A percentile compares a stretch with the other conserved stretches of the same genome.
These are phyloP conservation scores for Teratosphaeriaceae sp. DNA, from an alignment of 2,329 filamentous ascomycete species.

Conservation along the genomic window DNA sequence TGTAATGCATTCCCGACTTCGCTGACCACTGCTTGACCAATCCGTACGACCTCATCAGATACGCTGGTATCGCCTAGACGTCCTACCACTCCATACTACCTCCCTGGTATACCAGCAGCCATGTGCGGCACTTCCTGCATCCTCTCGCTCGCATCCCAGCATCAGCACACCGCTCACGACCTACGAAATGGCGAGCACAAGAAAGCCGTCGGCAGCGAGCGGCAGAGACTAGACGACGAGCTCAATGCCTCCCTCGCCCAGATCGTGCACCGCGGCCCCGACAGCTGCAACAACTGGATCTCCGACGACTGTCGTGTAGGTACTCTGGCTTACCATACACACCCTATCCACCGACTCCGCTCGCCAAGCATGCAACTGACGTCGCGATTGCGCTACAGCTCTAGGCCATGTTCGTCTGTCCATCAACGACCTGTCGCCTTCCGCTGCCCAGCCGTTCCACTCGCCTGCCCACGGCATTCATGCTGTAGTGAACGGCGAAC, in stretches of 20 bases:
- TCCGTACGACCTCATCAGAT: background rate
- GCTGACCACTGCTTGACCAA: background rate
- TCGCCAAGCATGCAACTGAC: conserved; percentile 15
- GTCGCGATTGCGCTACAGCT: conserved; percentile 19
- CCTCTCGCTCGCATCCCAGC: conserved; percentile 10
- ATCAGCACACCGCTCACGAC: conserved; percentile 4
- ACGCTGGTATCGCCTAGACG: background rate
- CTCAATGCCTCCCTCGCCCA: conserved; percentile 31
- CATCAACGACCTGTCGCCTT: conserved; percentile 46
- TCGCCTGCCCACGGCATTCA: conserved; percentile 36
- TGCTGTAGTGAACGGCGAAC: conserved; percentile 54
- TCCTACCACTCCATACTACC: background rate
- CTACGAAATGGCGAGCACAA: conserved; percentile 12
- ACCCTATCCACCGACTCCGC: background rate
- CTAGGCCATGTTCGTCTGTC: conserved; percentile 47
- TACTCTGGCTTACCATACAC: conserved; percentile 16
- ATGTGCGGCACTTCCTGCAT: conserved; percentile 29
- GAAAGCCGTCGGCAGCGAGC: conserved; percentile 10
- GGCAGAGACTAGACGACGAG: conserved; percentile 14
- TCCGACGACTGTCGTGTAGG: conserved; percentile 38
- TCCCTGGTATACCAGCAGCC: background rate
- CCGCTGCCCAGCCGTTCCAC: conserved; percentile 42
- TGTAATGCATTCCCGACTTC: too few species aligned
- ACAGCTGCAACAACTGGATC: conserved; percentile 42
- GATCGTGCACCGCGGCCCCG: conserved; percentile 42